Conservation (phyloP, 1,139 yeast species). For the Kluyveromyces marxianus region DNA sequence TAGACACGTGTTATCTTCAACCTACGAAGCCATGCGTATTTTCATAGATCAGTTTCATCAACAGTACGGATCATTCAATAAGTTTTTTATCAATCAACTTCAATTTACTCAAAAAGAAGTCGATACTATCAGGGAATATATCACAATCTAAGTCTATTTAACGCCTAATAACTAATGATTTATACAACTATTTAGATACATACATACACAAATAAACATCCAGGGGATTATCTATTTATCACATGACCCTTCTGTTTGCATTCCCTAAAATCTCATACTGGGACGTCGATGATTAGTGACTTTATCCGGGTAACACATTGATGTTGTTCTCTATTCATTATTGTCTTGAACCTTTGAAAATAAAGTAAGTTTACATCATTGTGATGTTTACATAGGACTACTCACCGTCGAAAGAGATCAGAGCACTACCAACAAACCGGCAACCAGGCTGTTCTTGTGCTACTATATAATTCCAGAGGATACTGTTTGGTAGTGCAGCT, state of each 20-base stretch:
- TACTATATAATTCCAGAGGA: no score
- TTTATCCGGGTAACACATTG: not conserved
- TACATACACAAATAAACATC: not conserved
- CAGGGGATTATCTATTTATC: not conserved
- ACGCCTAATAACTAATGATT: no score
- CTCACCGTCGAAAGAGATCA: not conserved
- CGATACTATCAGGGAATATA: slow-evolving; percentile 35
- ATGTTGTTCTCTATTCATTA: not conserved
- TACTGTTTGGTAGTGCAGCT: no score
- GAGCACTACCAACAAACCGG: no score
- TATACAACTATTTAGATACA: no score
- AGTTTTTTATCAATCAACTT: slow-evolving; percentile 42
- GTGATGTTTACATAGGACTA: not conserved
- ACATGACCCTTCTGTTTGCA: not conserved
- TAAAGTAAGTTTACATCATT: not conserved
- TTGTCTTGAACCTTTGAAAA: not conserved
- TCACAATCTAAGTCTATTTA: not conserved
- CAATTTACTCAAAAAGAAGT: slow-evolving; percentile 46
- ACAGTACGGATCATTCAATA: slow-evolving; percentile 50
- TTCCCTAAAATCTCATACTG: no score
- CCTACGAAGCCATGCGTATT: slow-evolving; percentile 66
- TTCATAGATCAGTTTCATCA: slow-evolving; percentile 44
- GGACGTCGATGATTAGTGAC: no score
- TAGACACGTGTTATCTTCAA: slow-evolving; percentile 52
- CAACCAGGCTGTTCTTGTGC: no score